Evolutionary conservation across 2,329 filamentous ascomycete genomes (phyloP).

Genomic region (Phoma sp.): DNA sequence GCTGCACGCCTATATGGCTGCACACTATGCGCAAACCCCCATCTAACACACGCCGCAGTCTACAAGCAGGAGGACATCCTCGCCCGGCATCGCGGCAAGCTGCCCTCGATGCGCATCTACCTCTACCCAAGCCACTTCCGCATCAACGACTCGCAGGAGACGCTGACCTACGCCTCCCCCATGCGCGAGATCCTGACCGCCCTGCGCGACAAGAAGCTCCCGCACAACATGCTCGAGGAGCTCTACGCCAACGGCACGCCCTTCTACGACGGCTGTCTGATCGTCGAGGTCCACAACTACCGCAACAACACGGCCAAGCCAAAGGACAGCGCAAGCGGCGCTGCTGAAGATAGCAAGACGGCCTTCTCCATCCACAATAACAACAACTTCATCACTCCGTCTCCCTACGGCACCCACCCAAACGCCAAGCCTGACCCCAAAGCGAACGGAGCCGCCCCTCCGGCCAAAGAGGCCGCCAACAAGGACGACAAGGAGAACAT

Average conservation of each 20-base stretch:
- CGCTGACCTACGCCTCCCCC: constrained; percentile 88
- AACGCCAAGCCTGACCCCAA: constrained; percentile 36
- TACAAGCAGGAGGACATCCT: constrained; percentile 79
- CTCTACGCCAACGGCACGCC: constrained; percentile 73
- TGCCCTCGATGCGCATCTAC: constrained; percentile 86
- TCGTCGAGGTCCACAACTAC: constrained; percentile 92
- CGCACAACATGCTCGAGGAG: constrained; percentile 85
- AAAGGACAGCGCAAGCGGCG: constrained; percentile 55
- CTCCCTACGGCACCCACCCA: constrained; percentile 78
- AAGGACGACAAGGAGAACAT: constrained; percentile 64
- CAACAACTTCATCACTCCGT: constrained; percentile 88
- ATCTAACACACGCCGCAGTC: constrained; percentile 57
- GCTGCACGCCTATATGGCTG: too few species aligned
- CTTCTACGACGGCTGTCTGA: constrained; percentile 92
- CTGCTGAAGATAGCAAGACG: constrained; percentile 64
- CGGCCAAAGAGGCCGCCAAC: constrained; percentile 27
- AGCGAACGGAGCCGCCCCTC: constrained; percentile 29
- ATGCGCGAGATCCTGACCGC: constrained; percentile 86
- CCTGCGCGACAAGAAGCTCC: constrained; percentile 75
- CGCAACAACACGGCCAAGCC: constrained; percentile 68
- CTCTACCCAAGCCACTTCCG: constrained; percentile 81
- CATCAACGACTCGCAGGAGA: constrained; percentile 89
- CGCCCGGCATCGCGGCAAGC: constrained; percentile 74
- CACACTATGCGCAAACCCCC: neutral
- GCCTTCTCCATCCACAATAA: constrained; percentile 92